These are phyloP conservation scores for Austroboletus niveus DNA, from an alignment of 1,284 basidiomycete genomes.

Conservation along the genomic window DNA sequence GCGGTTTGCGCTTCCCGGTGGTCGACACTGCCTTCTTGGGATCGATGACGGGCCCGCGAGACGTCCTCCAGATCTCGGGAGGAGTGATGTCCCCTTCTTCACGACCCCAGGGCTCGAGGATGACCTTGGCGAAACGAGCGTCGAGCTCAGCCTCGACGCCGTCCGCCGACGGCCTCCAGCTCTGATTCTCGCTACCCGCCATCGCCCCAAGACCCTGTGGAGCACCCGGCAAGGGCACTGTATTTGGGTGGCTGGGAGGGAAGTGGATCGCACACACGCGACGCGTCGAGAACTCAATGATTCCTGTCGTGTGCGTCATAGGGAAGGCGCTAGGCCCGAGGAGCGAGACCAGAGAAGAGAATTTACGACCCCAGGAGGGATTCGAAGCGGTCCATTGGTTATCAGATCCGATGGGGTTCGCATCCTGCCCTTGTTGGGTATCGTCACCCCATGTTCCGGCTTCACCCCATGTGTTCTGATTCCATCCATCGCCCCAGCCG, in stretches of 20 bases:
- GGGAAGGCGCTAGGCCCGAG: conserved; percentile 48
- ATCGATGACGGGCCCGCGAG: conserved; percentile 41
- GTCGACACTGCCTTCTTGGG: conserved; percentile 6
- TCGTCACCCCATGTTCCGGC: conserved; percentile 6
- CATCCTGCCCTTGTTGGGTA: conserved; percentile 9
- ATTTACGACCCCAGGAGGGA: conserved; percentile 28
- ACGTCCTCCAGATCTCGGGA: conserved; percentile 41
- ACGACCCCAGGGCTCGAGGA: conserved; percentile 54
- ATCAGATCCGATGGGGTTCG: background rate
- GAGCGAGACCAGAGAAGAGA: conserved; percentile 34
- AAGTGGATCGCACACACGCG: conserved; percentile 37
- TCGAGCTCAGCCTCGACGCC: conserved; percentile 53
- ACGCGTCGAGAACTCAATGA: conserved; percentile 51
- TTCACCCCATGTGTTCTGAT: conserved; percentile 16
- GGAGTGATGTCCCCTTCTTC: conserved; percentile 39
- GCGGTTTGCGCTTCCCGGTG: too few species aligned
- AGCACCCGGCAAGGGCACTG: background rate
- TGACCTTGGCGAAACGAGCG: conserved; percentile 45
- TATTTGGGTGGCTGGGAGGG: conserved; percentile 20
- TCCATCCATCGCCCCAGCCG: background rate
- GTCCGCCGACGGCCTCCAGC: conserved; percentile 33
- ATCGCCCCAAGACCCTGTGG: too few species aligned
- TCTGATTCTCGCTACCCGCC: background rate
- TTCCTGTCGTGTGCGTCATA: conserved; percentile 47
- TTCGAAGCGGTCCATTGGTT: conserved; percentile 14